Evolutionary conservation across 2,329 filamentous ascomycete genomes (phyloP).

Genomic region (Pseudogymnoascus verrucosus): DNA sequence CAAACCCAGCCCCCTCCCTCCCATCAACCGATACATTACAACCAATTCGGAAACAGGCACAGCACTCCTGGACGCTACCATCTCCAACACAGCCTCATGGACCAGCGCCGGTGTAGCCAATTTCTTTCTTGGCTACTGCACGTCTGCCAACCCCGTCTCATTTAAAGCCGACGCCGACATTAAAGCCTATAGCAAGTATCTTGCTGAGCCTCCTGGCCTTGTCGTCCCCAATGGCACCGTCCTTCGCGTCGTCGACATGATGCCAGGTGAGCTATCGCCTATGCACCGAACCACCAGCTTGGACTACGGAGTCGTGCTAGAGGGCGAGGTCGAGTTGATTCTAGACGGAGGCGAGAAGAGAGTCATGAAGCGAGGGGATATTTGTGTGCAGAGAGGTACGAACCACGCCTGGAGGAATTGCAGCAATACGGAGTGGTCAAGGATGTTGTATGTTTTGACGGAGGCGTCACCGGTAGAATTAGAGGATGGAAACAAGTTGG

Average conservation of each 20-base stretch:
- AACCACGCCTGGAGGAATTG: slow-evolving; percentile 36
- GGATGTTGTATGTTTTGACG: slow-evolving; percentile 24
- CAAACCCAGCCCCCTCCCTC: slow-evolving; percentile 13
- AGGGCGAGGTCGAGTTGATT: slow-evolving; percentile 33
- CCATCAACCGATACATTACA: slow-evolving; percentile 21
- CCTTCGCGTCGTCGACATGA: slow-evolving; percentile 21
- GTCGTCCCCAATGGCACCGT: slow-evolving; percentile 17
- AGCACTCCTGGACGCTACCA: slow-evolving; percentile 16
- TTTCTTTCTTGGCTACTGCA: slow-evolving; percentile 22
- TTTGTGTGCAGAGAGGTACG: slow-evolving; percentile 36
- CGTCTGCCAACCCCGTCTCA: slow-evolving; percentile 17
- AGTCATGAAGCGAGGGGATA: slow-evolving; percentile 32
- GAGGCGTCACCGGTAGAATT: slow-evolving; percentile 11
- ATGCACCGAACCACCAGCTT: slow-evolving; percentile 37
- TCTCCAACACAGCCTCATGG: slow-evolving; percentile 15
- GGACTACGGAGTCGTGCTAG: slow-evolving; percentile 35
- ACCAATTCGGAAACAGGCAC: slow-evolving; percentile 17
- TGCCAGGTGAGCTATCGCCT: slow-evolving; percentile 20
- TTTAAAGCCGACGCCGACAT: slow-evolving; percentile 15
- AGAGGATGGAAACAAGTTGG: slow-evolving; percentile 10
- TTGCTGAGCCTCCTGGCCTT: slow-evolving; percentile 19
- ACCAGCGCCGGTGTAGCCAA: slow-evolving; percentile 15
- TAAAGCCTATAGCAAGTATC: slow-evolving; percentile 14
- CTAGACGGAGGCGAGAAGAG: slow-evolving; percentile 36
- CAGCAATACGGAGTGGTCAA: slow-evolving; percentile 17